Evolutionary conservation across 140 eudicot species (phyloP).

Genomic region (Senecio squalidus): DNA sequence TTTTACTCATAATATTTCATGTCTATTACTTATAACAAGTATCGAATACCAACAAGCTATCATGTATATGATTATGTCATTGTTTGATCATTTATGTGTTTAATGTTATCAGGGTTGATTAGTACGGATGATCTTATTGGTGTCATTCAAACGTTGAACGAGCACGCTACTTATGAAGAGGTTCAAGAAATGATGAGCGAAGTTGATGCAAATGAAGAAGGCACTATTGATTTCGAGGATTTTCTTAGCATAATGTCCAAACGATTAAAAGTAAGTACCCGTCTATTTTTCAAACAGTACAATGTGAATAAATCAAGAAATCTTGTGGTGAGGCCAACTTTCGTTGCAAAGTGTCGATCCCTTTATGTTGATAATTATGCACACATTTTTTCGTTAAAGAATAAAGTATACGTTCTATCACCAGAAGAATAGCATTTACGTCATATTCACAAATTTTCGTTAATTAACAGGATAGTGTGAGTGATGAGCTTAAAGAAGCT

Average conservation of each 20-base stretch:
- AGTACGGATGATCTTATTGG: constrained; percentile 53
- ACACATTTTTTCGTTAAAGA: no score
- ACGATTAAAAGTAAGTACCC: constrained; percentile 42
- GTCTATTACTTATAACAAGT: not conserved
- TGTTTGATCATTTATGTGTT: not conserved
- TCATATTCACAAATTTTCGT: not conserved
- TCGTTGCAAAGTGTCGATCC: no score
- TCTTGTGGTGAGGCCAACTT: no score
- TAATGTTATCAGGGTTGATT: constrained; percentile 39
- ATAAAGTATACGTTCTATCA: no score
- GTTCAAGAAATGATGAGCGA: constrained; percentile 63
- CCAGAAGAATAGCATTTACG: not conserved
- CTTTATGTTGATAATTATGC: no score
- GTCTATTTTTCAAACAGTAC: no score
- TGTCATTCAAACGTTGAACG: constrained; percentile 56
- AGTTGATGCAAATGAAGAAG: constrained; percentile 52
- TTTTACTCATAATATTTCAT: not conserved
- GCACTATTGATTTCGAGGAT: constrained; percentile 49
- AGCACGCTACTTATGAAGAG: constrained; percentile 57
- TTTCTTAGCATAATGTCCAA: constrained; percentile 56
- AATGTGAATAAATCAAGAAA: no score
- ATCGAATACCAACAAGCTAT: no score
- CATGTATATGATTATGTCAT: not conserved
- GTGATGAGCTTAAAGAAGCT: constrained; percentile 74
- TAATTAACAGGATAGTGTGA: constrained; percentile 45